Evolutionary conservation across 441 rosid species (phyloP).

Genomic region (Mallotus japonicus): DNA sequence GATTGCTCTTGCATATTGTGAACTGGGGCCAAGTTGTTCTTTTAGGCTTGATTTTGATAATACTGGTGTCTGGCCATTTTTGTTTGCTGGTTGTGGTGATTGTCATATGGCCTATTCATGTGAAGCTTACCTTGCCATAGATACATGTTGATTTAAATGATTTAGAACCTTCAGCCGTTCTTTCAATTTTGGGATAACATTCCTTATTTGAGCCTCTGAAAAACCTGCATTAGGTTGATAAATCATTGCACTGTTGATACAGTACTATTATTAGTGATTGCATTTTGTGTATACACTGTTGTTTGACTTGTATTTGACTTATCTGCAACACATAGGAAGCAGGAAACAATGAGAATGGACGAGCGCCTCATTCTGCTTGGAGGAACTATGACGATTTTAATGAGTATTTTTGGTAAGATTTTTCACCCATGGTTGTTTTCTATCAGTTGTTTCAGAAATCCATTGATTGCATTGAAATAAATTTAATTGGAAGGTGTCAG

Average conservation of each 20-base stretch:
- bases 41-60: background rate
- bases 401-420: constrained; percentile 82
- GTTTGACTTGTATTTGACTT: constrained; percentile 8
- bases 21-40: background rate
- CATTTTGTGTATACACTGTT: background rate
- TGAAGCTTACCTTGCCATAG: constrained; percentile 10
- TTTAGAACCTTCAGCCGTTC: background rate
- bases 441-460: background rate
- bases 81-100: constrained; percentile 1
- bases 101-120: background rate
- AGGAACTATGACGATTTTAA: constrained; percentile 98
- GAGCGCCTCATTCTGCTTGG: constrained; percentile 95
- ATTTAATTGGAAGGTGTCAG: background rate
- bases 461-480: background rate
- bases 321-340: constrained; percentile 66
- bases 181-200: background rate
- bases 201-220: background rate
- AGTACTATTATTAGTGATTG: background rate
- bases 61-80: background rate
- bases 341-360: constrained; percentile 81
- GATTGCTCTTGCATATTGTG: background rate
- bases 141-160: background rate
- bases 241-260: background rate
- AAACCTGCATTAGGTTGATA: background rate
- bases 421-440: background rate